Base-by-base conservation (phyloP, 139 green algal species). In the Coelastrella sp. region DNA sequence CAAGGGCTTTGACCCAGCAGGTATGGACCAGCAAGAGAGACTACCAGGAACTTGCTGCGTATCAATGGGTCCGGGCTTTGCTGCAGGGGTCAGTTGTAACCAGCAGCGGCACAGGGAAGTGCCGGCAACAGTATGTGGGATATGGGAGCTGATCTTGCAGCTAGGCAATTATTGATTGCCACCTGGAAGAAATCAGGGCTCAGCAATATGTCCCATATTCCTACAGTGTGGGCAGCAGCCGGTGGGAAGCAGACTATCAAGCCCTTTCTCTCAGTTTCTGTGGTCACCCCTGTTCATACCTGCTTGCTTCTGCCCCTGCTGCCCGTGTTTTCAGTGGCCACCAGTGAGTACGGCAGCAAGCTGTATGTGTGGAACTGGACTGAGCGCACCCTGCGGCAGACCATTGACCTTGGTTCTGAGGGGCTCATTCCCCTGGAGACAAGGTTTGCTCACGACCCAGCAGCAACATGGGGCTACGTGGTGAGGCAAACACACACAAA, bases 331-430 rank as follows among this genome's bases (percentile, higher is more conserved):
- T 20, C 82, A 88, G 84, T 82, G 35, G 84, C 84, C 22, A 60
- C 19, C 68, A 81, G 5, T 8, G 84, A 88, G 84, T 88, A 88
- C 20, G 84, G 84, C 93, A 87, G 90, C 89, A 84, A 84, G 35
- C 87, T 98, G 56, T 94, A 95, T 83, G 91, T 98, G 65, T 98
- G 95, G 95, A 92, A 96, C 90, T 98, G 95, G 95, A 91, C 92
- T 65, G 73, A 92, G 60, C 91, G 87, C 19, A 94, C 92, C 60
- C 81, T 97, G 7, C 76, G 90, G 49, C 93, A 96, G 90, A 92
- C 88, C n/a, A 90, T 98, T 24, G 91, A 95, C 12, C 94, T 98
- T 90, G 96, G 96, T 0, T 7, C 78, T 7, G 93, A 97, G 4
- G 96, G 96, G 6, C 89, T 97, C 7, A 95, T 98, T 27, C 96